These are phyloP conservation scores for Cyamopsis tetragonoloba DNA, from an alignment of 306 rosid genomes.

Conservation along the genomic window DNA sequence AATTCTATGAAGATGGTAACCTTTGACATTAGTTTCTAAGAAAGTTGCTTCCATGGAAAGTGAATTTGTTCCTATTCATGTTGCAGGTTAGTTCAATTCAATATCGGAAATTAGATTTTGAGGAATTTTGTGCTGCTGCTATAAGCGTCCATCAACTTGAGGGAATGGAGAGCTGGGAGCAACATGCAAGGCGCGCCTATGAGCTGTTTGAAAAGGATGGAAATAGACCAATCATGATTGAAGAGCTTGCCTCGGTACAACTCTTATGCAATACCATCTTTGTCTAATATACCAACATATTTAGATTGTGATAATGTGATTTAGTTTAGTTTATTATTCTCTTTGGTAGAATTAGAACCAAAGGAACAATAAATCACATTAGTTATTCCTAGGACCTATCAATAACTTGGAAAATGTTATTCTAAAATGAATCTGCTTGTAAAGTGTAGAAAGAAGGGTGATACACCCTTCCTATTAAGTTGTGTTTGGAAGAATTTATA, in stretches of 20 bases:
- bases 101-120: constrained; percentile 74
- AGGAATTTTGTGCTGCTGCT: constrained; percentile 89
- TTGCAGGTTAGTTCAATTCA: constrained; percentile 73
- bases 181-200: constrained; percentile 75
- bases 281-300: constrained; percentile 17
- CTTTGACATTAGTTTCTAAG: background rate
- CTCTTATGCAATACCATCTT: constrained; percentile 21
- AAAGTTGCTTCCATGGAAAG: background rate
- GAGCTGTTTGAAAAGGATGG: constrained; percentile 87
- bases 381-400: background rate
- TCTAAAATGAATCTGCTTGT: background rate
- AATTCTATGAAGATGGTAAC: constrained; percentile 19
- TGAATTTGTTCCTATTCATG: constrained; percentile 18
- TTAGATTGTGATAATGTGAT: constrained; percentile 51
- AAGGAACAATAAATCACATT: background rate
- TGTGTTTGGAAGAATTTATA: too few species aligned
- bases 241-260: constrained; percentile 85
- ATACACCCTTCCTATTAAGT: too few species aligned
- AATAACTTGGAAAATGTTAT: background rate
- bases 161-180: constrained; percentile 80
- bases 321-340: background rate
- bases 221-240: constrained; percentile 81
- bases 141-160: constrained; percentile 81
- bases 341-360: background rate
- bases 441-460: background rate